A percentile compares a stretch with the other conserved stretches of the same genome.
phyloP scores from a whole-genome alignment of 2,329 filamentous ascomycete genomes.

The Diplodia seriata region DNA sequence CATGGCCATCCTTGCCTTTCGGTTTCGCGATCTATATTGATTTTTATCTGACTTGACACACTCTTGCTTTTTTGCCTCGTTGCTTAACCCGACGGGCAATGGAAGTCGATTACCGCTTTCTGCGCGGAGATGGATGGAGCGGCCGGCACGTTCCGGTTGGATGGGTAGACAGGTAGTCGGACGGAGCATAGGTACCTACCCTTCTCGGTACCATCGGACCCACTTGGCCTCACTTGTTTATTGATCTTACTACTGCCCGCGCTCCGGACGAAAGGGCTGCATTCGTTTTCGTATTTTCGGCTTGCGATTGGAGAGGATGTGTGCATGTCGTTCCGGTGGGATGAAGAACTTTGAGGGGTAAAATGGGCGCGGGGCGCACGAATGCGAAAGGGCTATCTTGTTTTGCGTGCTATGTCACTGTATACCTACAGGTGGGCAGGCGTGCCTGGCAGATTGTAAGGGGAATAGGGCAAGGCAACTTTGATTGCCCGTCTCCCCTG shows the following conservation, averaged over 20 bases:
- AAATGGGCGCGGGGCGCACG: neutral
- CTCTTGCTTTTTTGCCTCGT: neutral
- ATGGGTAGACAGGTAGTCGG: neutral
- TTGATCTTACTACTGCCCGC: neutral
- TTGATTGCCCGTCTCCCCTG: neutral
- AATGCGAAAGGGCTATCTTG: neutral
- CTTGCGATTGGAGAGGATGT: neutral
- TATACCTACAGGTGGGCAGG: too few species aligned
- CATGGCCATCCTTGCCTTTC: neutral
- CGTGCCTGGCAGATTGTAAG: neutral
- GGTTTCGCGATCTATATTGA: neutral
- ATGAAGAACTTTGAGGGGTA: neutral
- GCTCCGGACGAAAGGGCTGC: neutral
- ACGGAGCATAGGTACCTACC: neutral
- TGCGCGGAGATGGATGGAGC: neutral
- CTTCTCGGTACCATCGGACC: neutral
- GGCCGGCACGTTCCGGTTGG: neutral
- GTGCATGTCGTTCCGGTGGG: neutral
- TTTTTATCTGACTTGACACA: too few species aligned
- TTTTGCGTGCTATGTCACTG: neutral
- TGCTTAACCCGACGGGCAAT: neutral
- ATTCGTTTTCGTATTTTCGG: neutral
- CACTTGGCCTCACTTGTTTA: neutral
- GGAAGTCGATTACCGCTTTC: neutral
- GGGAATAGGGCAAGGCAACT: neutral